A percentile compares a stretch with the other conserved stretches of the same genome.
These are phyloP conservation scores for Schizophyllum amplum DNA, from an alignment of 1,284 basidiomycete species.

Conservation along the genomic window DNA sequence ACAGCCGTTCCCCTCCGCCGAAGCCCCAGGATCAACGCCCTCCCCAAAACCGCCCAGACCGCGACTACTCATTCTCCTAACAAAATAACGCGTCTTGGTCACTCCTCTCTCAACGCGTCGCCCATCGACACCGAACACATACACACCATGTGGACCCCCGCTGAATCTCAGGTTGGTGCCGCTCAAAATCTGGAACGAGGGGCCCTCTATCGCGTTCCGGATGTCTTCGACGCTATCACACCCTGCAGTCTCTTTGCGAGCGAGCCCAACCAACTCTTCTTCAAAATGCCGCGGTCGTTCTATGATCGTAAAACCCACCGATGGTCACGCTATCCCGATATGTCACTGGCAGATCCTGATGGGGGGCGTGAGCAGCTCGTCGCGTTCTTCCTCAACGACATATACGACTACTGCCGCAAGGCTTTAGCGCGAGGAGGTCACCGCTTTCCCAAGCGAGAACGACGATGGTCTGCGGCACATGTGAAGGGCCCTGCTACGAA, in stretches of 20 bases:
- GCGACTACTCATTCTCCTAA: background rate
- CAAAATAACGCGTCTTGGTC: too few relatives aligned
- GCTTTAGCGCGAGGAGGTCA: background rate
- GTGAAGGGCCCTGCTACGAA: background rate
- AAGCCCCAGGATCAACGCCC: background rate
- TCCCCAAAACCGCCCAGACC: background rate
- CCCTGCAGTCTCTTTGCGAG: background rate
- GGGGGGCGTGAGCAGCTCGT: background rate
- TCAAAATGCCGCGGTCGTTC: background rate
- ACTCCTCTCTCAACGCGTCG: too few relatives aligned
- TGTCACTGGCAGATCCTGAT: background rate
- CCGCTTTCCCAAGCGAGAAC: background rate
- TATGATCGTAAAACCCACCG: background rate
- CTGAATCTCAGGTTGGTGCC: too few relatives aligned
- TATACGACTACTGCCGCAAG: background rate
- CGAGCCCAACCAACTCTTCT: background rate
- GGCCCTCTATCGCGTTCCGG: background rate
- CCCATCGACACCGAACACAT: too few relatives aligned
- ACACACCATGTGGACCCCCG: too few relatives aligned
- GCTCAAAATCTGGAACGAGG: background rate
- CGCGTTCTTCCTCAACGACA: background rate
- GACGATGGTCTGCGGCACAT: background rate
- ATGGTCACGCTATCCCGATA: background rate
- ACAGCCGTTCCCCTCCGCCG: background rate
- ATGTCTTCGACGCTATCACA: background rate